These are phyloP conservation scores for Cryphonectria naterciae DNA, from an alignment of 2,329 filamentous ascomycete species.

Conservation along the genomic window DNA sequence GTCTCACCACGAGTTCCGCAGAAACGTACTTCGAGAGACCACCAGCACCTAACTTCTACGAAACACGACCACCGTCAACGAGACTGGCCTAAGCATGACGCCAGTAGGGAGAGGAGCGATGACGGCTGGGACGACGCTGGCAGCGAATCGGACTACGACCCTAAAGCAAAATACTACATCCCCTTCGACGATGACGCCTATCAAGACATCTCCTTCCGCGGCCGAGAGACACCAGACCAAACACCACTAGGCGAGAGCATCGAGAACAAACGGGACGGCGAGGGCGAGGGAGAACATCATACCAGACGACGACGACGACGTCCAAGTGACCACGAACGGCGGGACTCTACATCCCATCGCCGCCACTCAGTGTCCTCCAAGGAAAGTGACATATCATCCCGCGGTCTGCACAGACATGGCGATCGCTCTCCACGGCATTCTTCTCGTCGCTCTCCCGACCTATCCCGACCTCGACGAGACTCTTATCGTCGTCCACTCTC, in stretches of 20 bases:
- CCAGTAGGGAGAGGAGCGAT: conserved; percentile 8
- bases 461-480: conserved; percentile 15
- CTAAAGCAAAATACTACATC: conserved; percentile 26
- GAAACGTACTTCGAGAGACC: background rate
- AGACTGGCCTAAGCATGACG: background rate
- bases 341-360: background rate
- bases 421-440: conserved; percentile 9
- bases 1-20: conserved; percentile 16
- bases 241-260: background rate
- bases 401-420: background rate
- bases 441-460: background rate
- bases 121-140: background rate
- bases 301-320: background rate
- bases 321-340: conserved; percentile 5
- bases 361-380: conserved; percentile 7
- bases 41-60: conserved; percentile 8
- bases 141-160: conserved; percentile 27
- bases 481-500: conserved; percentile 18
- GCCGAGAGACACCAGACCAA: background rate
- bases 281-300: background rate
- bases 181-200: conserved; percentile 24
- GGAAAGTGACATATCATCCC: conserved; percentile 4
- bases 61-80: background rate
- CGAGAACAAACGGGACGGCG: background rate
- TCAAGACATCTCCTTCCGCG: conserved; percentile 17